Percentiles rank a stretch among this genome's conserved stretches.
These are phyloP conservation scores for Collybia sp. DNA, from an alignment of 768 basidiomycete species.

Conservation along the genomic window DNA sequence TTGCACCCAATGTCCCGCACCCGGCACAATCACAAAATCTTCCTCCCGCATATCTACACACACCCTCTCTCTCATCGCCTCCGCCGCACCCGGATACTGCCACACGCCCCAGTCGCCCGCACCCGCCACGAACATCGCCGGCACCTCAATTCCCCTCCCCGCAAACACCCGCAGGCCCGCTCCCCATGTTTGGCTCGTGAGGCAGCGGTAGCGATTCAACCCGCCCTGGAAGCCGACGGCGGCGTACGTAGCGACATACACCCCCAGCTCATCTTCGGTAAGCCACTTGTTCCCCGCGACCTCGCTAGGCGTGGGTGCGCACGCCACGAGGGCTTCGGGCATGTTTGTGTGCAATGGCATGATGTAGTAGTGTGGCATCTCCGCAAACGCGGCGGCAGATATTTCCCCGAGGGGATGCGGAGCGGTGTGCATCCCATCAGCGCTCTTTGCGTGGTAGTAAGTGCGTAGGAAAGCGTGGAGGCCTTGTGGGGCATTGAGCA, in stretches of 20 bases:
- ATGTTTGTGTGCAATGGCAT: conserved; percentile 53
- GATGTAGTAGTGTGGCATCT: conserved; percentile 55
- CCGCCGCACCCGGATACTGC: conserved; percentile 43
- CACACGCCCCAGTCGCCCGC: conserved; percentile 58
- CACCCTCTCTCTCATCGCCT: conserved; percentile 35
- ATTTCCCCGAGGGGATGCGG: conserved; percentile 30
- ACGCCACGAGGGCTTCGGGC: conserved; percentile 38
- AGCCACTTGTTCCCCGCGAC: conserved; percentile 37
- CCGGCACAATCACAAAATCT: conserved; percentile 46
- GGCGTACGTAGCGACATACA: conserved; percentile 44
- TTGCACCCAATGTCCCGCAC: conserved; percentile 64
- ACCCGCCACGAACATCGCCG: conserved; percentile 56
- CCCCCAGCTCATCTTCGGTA: conserved; percentile 37
- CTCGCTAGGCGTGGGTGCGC: conserved; percentile 26
- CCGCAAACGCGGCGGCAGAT: conserved; percentile 28
- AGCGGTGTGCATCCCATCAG: conserved; percentile 40
- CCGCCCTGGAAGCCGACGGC: conserved; percentile 63
- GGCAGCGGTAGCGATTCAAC: conserved; percentile 49
- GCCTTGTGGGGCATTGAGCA: conserved; percentile 37
- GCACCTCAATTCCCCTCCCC: conserved; percentile 41
- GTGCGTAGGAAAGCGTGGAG: conserved; percentile 44
- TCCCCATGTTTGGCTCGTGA: conserved; percentile 26
- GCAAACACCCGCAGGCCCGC: conserved; percentile 40
- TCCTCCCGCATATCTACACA: conserved; percentile 33
- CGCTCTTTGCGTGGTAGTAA: conserved; percentile 58